Conservation (phyloP, 768 basidiomycete species). For the Phylloporus rhodoxanthus region DNA sequence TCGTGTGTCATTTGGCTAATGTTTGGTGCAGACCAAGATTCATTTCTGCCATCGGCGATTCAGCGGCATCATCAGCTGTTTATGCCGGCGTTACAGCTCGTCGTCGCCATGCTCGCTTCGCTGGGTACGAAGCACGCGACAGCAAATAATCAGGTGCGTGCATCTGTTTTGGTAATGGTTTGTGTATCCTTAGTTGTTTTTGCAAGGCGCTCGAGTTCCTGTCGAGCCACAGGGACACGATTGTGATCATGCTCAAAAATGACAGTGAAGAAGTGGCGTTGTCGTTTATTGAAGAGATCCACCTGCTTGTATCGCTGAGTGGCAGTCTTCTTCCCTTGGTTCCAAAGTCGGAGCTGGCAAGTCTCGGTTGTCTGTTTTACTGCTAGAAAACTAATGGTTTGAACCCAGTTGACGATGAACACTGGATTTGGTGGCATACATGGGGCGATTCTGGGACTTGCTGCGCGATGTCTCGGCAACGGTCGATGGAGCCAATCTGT, state of each 20-base stretch:
- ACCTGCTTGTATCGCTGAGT: conserved; percentile 71
- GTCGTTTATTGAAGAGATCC: conserved; percentile 69
- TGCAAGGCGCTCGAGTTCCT: conserved; percentile 74
- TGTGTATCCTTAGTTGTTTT: neutral
- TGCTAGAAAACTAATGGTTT: neutral
- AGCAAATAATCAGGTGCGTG: conserved; percentile 60
- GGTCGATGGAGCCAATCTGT: conserved; percentile 54
- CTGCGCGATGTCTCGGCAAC: conserved; percentile 62
- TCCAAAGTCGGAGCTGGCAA: conserved; percentile 71
- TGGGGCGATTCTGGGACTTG: conserved; percentile 65
- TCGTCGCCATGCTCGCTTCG: conserved; percentile 72
- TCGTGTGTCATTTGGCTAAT: neutral
- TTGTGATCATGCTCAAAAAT: conserved; percentile 77
- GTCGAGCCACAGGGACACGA: conserved; percentile 74
- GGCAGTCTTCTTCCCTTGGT: conserved; percentile 63
- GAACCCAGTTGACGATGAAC: conserved; percentile 46
- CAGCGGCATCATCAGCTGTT: conserved; percentile 89
- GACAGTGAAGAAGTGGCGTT: conserved; percentile 57
- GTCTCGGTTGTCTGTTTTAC: conserved; percentile 19
- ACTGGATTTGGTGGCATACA: conserved; percentile 86
- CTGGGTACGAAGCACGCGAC: conserved; percentile 63
- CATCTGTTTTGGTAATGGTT: neutral
- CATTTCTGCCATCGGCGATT: conserved; percentile 83
- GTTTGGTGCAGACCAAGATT: conserved; percentile 56
- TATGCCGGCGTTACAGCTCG: conserved; percentile 79